Percentiles rank a stretch among this genome's conserved stretches.
These are phyloP conservation scores for Emericellopsis atlantica DNA, from an alignment of 2,329 filamentous ascomycete genomes.

Conservation along the genomic window DNA sequence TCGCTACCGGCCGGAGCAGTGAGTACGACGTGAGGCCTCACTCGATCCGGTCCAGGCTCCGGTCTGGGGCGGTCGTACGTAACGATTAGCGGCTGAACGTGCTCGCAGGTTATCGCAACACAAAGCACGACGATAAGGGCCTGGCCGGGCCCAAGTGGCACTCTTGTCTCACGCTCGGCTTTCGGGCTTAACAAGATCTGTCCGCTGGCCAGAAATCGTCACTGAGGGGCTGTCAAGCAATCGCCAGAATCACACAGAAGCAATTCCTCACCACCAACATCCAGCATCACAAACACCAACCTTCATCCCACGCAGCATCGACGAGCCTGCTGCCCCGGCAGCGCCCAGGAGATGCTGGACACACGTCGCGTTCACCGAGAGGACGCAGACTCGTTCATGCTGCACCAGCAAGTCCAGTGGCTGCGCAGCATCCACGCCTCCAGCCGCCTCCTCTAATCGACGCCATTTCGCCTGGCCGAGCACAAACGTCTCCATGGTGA, in stretches of 20 bases:
- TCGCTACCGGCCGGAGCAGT: not conserved
- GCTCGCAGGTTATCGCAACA: not conserved
- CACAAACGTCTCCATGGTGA: slow-evolving; percentile 4
- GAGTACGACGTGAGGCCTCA: not conserved
- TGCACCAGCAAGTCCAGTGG: not conserved
- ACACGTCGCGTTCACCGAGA: not conserved
- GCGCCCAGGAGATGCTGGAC: not conserved
- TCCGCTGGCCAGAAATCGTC: too few species aligned
- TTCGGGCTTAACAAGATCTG: too few species aligned
- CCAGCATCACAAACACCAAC: not conserved
- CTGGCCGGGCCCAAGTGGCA: too few species aligned
- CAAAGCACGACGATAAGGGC: not conserved
- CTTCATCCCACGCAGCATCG: not conserved
- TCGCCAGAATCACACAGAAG: too few species aligned
- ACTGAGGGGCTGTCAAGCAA: too few species aligned
- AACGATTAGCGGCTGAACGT: too few species aligned
- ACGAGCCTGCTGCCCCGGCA: not conserved
- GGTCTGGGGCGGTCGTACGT: not conserved
- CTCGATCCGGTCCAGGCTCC: not conserved
- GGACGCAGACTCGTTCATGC: not conserved
- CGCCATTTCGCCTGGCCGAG: not conserved
- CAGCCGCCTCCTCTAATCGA: not conserved
- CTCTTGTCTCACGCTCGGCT: too few species aligned
- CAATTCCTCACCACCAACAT: not conserved
- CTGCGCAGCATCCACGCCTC: not conserved